Evolutionary conservation across 2,329 filamentous ascomycete genomes (phyloP), one percentile per base, ranked within the genome.

Genomic region (Penicillium sclerotiorum): DNA sequence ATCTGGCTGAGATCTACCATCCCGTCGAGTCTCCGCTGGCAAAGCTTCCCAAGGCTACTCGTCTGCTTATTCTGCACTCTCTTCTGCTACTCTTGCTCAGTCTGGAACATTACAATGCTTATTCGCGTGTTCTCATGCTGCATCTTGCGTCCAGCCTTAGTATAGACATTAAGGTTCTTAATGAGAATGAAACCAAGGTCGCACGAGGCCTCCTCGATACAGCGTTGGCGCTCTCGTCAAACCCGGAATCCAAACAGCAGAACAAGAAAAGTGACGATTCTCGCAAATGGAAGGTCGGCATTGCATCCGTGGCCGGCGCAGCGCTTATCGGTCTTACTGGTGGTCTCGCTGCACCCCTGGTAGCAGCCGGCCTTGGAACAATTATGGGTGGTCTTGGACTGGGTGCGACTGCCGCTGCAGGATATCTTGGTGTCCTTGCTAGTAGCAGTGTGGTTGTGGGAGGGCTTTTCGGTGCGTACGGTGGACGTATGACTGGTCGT

Each of bases 401-500:
- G 1, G 86, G 87, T 15, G 80, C 85, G 1, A 86, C 85, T 2
- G 85, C 86, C 18, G 87, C 90, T 9, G 90, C 91, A 17, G 85
- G 85, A 1, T 84, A 96, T 45, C 76, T 97, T 1, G 93, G 92
- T 9, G 81, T 85, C 15, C 79, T 96, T 63, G 88, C 90, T 2
- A 86, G 92, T 30, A 94, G 88, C 54, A 83, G 86, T 5, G 81
- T 94, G 13, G 77, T 91, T 35, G 87, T 96, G 23, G 93, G 92
- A 13, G 84, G 88, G 30, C 75, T 97, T 32, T 96, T 97, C 64
- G 94, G 94, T 8, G 89, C 94, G n/a, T 96, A 95, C 65, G 89
- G 89, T 36, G 85, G 87, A 1, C 83, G 86, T 28, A 92, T 95
- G 79, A 89, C 88, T 0, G 84, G 86, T 45, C 87, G 91, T 67